Base-by-base conservation (phyloP, 352 stramenopile genomes). In the Globisporangium nagaii region DNA sequence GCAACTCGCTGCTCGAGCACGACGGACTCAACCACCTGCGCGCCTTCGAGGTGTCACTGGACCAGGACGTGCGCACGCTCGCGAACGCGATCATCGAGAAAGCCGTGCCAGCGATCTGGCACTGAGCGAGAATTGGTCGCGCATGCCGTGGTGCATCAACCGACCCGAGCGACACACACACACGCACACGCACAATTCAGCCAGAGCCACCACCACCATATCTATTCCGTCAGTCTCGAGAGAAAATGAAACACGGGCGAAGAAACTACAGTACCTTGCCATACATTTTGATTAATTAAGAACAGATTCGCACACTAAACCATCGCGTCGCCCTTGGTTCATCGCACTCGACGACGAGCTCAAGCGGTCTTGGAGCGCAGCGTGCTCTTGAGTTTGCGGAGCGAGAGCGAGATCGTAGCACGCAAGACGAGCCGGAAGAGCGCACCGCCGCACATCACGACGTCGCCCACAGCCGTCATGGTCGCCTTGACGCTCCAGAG, bases 21-120 rank as follows among this genome's bases (percentile, higher is more conserved):
- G 80, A 91, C 45, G 76, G 78, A 0, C 65, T 91, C 32, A 88
- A 88, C 46, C 65, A 75, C 41, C 57, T 91, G 20, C 80, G 75
- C 25, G 63, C 71, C 3, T 74, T 91, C n/a, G 71, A 88, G 39
- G 58, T 60, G 13, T 72, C 70, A 0, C 27, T 63, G 10, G 80
- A 89, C 51, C 58, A 65, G 15, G 78, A 86, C 50, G 68, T 87
- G 25, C 75, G 75, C 31, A 48, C 45, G 25, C 68, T 89, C 36
- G 78, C 80, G 7, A 89, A 70, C 56, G 73, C 78, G 41, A 86
- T 91, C 56, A 91, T 91, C 52, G 80, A 91, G 54, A 91, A 88
- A 60, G 80, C 80, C 37, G 80, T 91, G 62, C 78, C 80, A 30
- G 70, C 76, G 37, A 91, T 91, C 59, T 91, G 80, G 80, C 75